These are phyloP conservation scores for Dujonia santamariae DNA, from an alignment of 1,139 yeast genomes.

Conservation along the genomic window DNA sequence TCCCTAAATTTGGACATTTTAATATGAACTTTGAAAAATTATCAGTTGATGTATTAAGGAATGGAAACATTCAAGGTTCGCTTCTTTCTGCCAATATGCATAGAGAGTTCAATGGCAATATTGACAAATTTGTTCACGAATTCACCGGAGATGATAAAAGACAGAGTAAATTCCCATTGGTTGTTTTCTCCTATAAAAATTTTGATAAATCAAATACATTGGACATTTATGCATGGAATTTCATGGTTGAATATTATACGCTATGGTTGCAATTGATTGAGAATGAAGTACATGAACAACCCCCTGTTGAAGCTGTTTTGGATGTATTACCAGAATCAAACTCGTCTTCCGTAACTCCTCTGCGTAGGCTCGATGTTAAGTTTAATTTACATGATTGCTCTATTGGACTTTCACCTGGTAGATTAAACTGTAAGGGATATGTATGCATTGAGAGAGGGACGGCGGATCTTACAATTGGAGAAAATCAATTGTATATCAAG, in stretches of 20 bases:
- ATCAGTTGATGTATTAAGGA: conserved; percentile 29
- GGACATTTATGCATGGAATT: conserved; percentile 42
- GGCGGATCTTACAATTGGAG: conserved; percentile 41
- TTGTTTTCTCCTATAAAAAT: conserved; percentile 19
- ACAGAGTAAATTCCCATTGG: conserved; percentile 19
- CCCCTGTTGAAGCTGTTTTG: conserved; percentile 14
- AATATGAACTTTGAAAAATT: conserved; percentile 20
- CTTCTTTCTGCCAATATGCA: conserved; percentile 24
- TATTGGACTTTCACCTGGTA: conserved; percentile 57
- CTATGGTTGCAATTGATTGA: conserved; percentile 44
- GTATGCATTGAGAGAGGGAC: conserved; percentile 52
- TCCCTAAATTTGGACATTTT: conserved; percentile 47
- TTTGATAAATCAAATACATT: conserved; percentile 19
- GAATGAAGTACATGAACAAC: conserved; percentile 13
- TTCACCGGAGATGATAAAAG: conserved; percentile 5
- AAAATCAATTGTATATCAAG: conserved; percentile 32
- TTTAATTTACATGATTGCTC: conserved; percentile 49
- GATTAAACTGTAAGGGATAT: conserved; percentile 51
- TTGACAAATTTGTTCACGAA: conserved; percentile 4
- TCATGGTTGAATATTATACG: conserved; percentile 51
- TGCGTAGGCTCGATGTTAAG: conserved; percentile 33
- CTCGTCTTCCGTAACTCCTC: background rate
- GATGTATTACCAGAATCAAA: conserved; percentile 13
- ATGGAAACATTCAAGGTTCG: conserved; percentile 30
- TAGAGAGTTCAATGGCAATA: conserved; percentile 12